Base-by-base conservation (phyloP, 208 protist species). In the Endotrypanum monterogeii region DNA sequence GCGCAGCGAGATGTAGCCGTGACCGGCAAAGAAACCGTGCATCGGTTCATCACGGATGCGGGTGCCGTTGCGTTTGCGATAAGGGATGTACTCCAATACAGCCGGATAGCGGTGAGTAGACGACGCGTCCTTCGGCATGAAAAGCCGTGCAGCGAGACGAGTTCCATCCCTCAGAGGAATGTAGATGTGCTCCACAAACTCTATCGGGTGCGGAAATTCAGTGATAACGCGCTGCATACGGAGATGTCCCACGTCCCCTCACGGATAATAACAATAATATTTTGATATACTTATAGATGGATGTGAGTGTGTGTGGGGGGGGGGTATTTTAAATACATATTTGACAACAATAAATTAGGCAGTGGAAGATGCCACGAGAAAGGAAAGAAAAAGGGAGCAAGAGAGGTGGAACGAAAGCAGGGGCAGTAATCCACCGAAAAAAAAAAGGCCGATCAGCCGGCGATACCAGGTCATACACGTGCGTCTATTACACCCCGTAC, bases 31-130 rank as follows among this genome's bases (percentile, higher is more conserved):
- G 68, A 86, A 92, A 51, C 88, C 88, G 57, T 92, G 88, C 88
- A 92, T 89, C 23, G 83, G 88, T 58, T 89, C 85, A 83, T 89
- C 88, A 16, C 88, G 83, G 44, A 57, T 56, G 30, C 88, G 80
- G 9, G 88, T 92, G 30, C 85, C 85, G 51, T 89, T 85, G 65
- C 88, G 80, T 72, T 89, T 92, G 50, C 85, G 80, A 78, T 92
- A 89, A 28, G 83, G 88, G 61, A 92, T 89, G 80, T 89, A 92
- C 76, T 89, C 84, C 7, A 92, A 75, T 61, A 92, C 79, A 18
- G 78, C 87, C 8, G 87, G 84, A 67, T 83, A 88, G 44, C 69
- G 71, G 30, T 73, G 62, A 50, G 41, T 56, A 35, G 55, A 23
- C 25, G 69, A 52, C 16, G 73, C 80, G 35, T 83, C 73, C 32